Conservation (phyloP, 805 yeast species). For the Saccharomyces eubayanus region DNA sequence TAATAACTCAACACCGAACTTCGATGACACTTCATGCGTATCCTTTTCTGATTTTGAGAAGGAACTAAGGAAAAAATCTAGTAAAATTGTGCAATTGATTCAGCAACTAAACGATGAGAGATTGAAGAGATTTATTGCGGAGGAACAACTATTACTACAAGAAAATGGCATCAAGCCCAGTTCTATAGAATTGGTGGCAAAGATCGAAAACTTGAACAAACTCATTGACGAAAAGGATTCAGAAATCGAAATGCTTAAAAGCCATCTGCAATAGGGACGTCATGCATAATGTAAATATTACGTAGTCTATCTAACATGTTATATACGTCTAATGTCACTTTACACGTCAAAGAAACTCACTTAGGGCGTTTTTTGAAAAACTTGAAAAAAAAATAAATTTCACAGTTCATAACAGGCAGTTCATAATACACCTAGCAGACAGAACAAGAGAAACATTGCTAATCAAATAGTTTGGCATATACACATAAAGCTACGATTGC, state of each 20-base stretch:
- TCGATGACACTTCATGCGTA: background rate
- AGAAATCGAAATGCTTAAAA: slow-evolving; percentile 33
- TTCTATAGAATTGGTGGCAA: slow-evolving; percentile 47
- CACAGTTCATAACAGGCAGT: background rate
- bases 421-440: background rate
- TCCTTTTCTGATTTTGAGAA: slow-evolving; percentile 23
- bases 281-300: background rate
- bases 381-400: background rate
- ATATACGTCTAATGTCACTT: background rate
- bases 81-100: slow-evolving; percentile 44
- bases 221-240: slow-evolving; percentile 44
- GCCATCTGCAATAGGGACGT: background rate
- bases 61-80: slow-evolving; percentile 33
- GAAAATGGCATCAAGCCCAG: slow-evolving; percentile 49
- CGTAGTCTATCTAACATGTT: background rate
- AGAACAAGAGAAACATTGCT: background rate
- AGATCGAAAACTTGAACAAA: slow-evolving; percentile 44
- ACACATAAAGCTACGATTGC: background rate
- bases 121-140: slow-evolving; percentile 57
- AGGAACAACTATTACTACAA: slow-evolving; percentile 53
- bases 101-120: slow-evolving; percentile 57
- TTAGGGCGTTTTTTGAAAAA: background rate
- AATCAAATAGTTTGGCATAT: background rate
- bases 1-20: background rate
- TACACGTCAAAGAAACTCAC: background rate